Evolutionary conservation across 2,329 filamentous ascomycete species (phyloP).

Genomic region (Grosmannia huntii): DNA sequence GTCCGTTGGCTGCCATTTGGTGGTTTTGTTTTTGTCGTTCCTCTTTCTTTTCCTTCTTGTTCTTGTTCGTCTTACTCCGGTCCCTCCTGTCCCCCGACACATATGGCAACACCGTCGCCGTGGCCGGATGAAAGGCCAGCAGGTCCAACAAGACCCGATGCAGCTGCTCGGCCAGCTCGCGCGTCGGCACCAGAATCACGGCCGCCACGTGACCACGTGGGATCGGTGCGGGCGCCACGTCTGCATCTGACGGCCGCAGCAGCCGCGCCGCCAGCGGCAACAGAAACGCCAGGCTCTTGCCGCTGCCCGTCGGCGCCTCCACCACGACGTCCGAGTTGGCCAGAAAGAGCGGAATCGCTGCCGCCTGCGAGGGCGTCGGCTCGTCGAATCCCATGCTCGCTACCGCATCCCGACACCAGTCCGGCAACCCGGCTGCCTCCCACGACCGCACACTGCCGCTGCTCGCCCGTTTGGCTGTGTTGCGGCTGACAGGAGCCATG

Average conservation of each 20-base stretch:
- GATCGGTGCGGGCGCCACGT: constrained; percentile 33
- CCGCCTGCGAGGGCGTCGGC: constrained; percentile 82
- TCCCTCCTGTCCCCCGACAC: constrained; percentile 15
- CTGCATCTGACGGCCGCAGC: constrained; percentile 38
- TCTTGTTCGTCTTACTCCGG: neutral
- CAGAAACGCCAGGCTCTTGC: constrained; percentile 73
- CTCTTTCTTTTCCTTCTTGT: constrained; percentile 23
- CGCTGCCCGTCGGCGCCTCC: constrained; percentile 63
- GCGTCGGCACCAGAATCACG: constrained; percentile 84
- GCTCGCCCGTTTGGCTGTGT: constrained; percentile 23
- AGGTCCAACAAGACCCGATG: constrained; percentile 66
- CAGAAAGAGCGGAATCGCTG: constrained; percentile 77
- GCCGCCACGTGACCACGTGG: constrained; percentile 84
- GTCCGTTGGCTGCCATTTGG: constrained; percentile 7
- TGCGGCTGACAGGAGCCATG: constrained; percentile 20
- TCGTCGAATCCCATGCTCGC: constrained; percentile 64
- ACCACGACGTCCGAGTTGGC: constrained; percentile 88
- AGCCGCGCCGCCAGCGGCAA: constrained; percentile 76
- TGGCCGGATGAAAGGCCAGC: constrained; percentile 70
- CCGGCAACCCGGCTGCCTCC: constrained; percentile 55
- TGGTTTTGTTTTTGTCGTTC: constrained; percentile 18
- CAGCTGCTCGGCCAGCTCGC: constrained; percentile 87
- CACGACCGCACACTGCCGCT: constrained; percentile 35
- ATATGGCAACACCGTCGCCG: constrained; percentile 49
- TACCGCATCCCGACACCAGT: constrained; percentile 80